Evolutionary conservation across 305 asterid genomes (phyloP), one percentile per base, ranked within the genome.

Genomic region (Solanum aculeatissimum): DNA sequence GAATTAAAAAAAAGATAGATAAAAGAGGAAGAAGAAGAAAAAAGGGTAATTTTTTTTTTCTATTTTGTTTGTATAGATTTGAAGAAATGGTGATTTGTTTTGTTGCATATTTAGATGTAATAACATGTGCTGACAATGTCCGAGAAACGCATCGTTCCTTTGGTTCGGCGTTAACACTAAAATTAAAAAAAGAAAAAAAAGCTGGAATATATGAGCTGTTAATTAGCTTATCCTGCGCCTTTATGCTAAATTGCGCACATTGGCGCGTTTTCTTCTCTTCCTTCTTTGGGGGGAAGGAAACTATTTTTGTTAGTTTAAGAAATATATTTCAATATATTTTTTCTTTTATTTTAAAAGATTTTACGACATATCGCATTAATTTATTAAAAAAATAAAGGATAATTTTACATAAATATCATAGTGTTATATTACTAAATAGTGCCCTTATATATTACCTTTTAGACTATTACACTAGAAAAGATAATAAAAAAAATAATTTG

Each of bases 161-260:
- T 74, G 81, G 54, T 84, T 70, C 84, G 74, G 77, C 81, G 47
- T 79, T 43, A 75, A 75, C 43, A 72, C n/a, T 21, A 21, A 70
- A 40, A 35, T 42, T 10, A 1, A 40, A 40, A 13, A 5, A 16
- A n/a, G 43, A 60, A 53, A 81, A 51, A 83, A 86, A 83, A 62
- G 85, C 87, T 89, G 86, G 84, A 77, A 11, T 82, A 83, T 85
- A 86, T 85, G 88, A 88, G 90, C 88, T 88, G 90, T 88, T 66
- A 47, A 45, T 82, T 45, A 6, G 42, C 78, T 63, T 82, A 82
- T 63, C 84, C 14, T 63, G 16, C 78, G 35, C 84, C 29, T 51
- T 66, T 63, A 27, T 40, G 55, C 75, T 70, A 78, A 45, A 72
- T 75, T 85, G 57, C 85, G n/a, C 88, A 4, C 27, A 43, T 75